Evolutionary conservation across 208 protist species (phyloP), one percentile per base, ranked within the genome.

Genomic region (Acanthamoeba polyphaga): DNA sequence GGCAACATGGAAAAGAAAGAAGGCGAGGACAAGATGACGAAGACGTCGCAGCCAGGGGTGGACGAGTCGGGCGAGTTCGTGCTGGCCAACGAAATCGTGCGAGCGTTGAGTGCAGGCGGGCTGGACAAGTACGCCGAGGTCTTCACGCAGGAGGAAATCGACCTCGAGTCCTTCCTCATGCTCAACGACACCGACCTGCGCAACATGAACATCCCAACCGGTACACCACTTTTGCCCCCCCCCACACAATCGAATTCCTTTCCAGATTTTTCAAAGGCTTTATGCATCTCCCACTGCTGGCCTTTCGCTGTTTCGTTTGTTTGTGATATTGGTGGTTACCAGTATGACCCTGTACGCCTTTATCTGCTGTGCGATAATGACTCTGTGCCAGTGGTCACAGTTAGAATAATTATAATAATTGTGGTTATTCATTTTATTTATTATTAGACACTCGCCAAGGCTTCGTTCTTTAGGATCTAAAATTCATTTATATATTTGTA

Each of bases 61-160:
- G 80, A 88, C 51, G 53, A 88, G n/a, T 55, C 53, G n/a, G 80
- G 80, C 15, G 80, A 88, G 80, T 88, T 88, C 29, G 51, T 43
- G 10, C 19, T 88, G 80, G 80, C 80, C 51, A n/a, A 29, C 80
- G 80, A 88, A 64, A 88, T 88, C 80, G 51, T 64, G 27, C 43
- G 80, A 3, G 80, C 64, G 29, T n/a, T 88, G 2, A 88, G 80
- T 49, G 80, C 80, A 9, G 80, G 80, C 19, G 87, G 87, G 22
- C 62, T 92, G 24, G 87, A 94, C 49, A 78, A 68, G 53, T 94
- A 94, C 58, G 64, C 46, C 6, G 49, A 58, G 22, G 51, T 78
- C 29, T 94, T 94, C 38, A 62, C 46, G 32, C 46, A 84, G 58
- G 90, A 94, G 90, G 90, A 94, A 46, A 94, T 94, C 62, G 51